Conservation (phyloP, 1,284 basidiomycete genomes). For the Ceratobasidium sp. region DNA sequence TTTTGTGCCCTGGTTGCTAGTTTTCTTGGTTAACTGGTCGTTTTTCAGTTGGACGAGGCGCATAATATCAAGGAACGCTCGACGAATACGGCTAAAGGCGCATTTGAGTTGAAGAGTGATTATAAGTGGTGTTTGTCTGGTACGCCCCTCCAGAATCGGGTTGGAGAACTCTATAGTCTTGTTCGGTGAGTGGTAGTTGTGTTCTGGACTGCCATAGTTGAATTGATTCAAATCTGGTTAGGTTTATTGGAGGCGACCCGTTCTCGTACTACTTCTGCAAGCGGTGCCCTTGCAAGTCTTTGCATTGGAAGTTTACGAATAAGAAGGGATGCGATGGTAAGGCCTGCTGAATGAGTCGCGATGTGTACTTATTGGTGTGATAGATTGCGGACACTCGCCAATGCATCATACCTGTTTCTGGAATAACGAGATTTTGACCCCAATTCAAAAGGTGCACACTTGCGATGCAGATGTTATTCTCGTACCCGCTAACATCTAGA, state of each 20-base stretch:
- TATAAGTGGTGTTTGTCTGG: slow-evolving; percentile 98
- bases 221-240: slow-evolving; percentile 27
- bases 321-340: slow-evolving; percentile 86
- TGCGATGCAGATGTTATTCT: slow-evolving; percentile 21
- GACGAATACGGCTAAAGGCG: slow-evolving; percentile 96
- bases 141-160: slow-evolving; percentile 97
- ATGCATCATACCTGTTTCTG: slow-evolving; percentile 93
- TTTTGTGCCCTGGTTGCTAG: not conserved
- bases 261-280: slow-evolving; percentile 96
- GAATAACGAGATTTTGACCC: slow-evolving; percentile 95
- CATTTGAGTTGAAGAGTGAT: slow-evolving; percentile 85
- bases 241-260: slow-evolving; percentile 90
- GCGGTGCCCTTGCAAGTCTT: slow-evolving; percentile 85
- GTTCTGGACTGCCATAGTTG: not conserved
- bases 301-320: slow-evolving; percentile 92
- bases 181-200: slow-evolving; percentile 64
- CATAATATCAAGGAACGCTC: slow-evolving; percentile 98
- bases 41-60: slow-evolving; percentile 88
- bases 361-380: not conserved
- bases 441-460: slow-evolving; percentile 83
- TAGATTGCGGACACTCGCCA: slow-evolving; percentile 91
- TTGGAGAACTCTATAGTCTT: slow-evolving; percentile 97
- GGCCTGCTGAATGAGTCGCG: slow-evolving; percentile 49
- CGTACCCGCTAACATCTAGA: not conserved
- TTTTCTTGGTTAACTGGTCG: slow-evolving; percentile 26